Conservation (phyloP, 2,329 filamentous ascomycete genomes). For the Immersiporthe knoxdaviesiana region DNA sequence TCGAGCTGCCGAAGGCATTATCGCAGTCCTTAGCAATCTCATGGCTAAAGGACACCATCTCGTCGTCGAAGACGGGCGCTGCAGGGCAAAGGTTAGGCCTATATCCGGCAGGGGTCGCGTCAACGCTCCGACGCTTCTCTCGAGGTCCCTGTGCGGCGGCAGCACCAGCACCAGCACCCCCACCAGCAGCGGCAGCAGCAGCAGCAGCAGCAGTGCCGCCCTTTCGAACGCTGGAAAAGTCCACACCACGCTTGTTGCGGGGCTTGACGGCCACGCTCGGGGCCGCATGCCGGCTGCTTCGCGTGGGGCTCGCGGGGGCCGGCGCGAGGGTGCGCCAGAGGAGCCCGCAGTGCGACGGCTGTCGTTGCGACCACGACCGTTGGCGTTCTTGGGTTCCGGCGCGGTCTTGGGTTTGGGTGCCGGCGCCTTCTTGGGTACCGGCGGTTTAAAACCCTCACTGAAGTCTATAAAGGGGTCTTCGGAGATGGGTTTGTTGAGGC, state of each 20-base stretch:
- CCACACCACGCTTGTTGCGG: conserved; percentile 56
- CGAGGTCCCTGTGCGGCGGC: conserved; percentile 29
- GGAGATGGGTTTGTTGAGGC: no score
- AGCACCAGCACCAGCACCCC: no score
- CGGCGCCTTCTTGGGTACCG: no score
- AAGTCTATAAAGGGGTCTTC: no score
- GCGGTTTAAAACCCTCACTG: no score
- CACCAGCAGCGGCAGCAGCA: no score
- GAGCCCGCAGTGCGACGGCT: no score
- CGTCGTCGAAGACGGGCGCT: conserved; percentile 61
- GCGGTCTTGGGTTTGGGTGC: no score
- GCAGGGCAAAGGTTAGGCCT: conserved; percentile 17
- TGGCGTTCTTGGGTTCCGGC: no score
- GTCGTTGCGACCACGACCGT: no score
- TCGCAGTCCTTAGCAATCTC: conserved; percentile 90
- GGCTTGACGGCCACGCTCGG: conserved; percentile 48
- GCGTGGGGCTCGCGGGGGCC: conserved; percentile 56
- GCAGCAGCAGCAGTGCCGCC: no score
- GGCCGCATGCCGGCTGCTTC: conserved; percentile 48
- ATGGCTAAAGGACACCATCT: conserved; percentile 80
- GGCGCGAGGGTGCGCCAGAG: conserved; percentile 26
- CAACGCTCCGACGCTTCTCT: conserved; percentile 26
- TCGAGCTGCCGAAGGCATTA: conserved; percentile 79
- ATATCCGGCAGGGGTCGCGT: conserved; percentile 35
- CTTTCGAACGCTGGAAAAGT: conserved; percentile 56